Evolutionary conservation across 2,329 filamentous ascomycete genomes (phyloP).

Genomic region (Cordyceps cicadae): DNA sequence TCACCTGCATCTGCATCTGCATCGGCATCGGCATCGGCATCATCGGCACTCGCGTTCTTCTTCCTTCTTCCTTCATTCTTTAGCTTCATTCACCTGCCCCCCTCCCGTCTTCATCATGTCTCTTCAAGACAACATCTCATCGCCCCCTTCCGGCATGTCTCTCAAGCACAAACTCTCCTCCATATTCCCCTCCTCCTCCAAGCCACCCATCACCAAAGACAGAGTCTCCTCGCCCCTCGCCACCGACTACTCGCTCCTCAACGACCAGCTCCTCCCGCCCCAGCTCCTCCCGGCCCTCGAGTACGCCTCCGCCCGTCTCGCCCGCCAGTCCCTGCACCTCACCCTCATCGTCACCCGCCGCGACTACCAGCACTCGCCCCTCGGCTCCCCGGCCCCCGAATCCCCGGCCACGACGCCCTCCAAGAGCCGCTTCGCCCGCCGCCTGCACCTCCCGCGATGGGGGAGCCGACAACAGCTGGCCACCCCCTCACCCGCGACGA

Average conservation of each 20-base stretch:
- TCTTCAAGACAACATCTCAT: neutral
- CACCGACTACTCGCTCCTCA: constrained; percentile 51
- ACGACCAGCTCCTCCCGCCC: constrained; percentile 49
- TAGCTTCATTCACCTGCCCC: neutral
- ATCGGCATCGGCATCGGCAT: no score
- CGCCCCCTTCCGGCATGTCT: constrained; percentile 25
- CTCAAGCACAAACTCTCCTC: constrained; percentile 18
- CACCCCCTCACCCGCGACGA: constrained; percentile 13
- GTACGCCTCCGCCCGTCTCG: constrained; percentile 47
- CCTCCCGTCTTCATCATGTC: neutral
- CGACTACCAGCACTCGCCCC: constrained; percentile 46
- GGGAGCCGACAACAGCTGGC: neutral
- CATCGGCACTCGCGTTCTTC: neutral
- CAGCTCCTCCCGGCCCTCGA: constrained; percentile 47
- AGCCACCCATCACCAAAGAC: constrained; percentile 29
- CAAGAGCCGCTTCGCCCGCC: constrained; percentile 20
- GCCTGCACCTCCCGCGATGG: constrained; percentile 13
- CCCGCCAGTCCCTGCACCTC: constrained; percentile 46
- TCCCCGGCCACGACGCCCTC: constrained; percentile 23
- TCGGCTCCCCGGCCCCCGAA: constrained; percentile 17
- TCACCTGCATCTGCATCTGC: neutral
- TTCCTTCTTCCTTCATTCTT: neutral
- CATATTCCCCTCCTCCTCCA: no score
- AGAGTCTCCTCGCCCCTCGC: constrained; percentile 56
- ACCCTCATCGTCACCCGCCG: constrained; percentile 50